Evolutionary conservation across 257 asterid species (phyloP).

Genomic region (Lycium barbarum): DNA sequence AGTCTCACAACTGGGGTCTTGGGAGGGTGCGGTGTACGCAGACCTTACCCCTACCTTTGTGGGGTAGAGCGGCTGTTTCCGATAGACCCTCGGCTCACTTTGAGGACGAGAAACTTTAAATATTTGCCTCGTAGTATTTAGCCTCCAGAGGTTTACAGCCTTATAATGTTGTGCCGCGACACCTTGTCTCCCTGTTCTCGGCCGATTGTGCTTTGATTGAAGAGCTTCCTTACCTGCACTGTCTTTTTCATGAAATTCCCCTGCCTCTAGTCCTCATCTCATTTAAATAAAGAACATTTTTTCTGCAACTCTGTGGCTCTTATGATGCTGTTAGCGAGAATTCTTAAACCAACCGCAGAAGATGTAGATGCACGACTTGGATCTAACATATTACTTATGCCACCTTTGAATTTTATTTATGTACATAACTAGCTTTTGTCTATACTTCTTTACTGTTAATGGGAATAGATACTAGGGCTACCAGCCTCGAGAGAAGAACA

Average conservation of each 20-base stretch:
- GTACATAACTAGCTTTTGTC: conserved; percentile 1
- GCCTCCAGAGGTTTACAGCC: neutral
- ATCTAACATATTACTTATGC: conserved; percentile 8
- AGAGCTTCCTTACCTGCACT: neutral
- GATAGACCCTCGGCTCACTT: neutral
- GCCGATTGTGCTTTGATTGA: neutral
- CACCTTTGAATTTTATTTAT: neutral
- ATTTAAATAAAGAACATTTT: neutral
- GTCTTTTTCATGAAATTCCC: neutral
- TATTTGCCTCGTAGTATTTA: neutral
- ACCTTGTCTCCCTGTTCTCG: neutral
- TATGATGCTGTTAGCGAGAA: neutral
- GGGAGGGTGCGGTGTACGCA: no score
- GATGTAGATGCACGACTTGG: neutral
- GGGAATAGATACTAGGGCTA: neutral
- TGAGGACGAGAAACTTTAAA: neutral
- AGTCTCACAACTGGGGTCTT: no score
- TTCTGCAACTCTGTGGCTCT: neutral
- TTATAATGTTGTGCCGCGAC: neutral
- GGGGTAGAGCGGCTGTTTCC: no score
- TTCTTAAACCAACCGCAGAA: neutral
- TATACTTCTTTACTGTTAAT: conserved; percentile 22
- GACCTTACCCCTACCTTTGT: no score
- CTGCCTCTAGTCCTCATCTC: neutral
- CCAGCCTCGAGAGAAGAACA: neutral